phyloP scores from a whole-genome alignment of 352 stramenopile species.

The Pythium coloratum region DNA sequence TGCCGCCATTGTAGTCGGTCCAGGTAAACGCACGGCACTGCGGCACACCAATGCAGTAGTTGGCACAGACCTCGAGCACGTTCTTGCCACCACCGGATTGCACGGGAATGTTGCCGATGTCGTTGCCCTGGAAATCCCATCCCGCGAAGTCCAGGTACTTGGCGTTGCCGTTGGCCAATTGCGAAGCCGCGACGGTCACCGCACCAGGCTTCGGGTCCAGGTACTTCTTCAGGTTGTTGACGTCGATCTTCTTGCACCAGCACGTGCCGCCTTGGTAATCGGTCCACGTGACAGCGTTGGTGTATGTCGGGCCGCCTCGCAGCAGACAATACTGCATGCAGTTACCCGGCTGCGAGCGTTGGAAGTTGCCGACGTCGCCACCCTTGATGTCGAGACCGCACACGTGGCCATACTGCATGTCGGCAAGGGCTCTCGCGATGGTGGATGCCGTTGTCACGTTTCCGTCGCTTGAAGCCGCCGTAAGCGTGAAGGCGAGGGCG shows the following conservation, averaged over 20 bases:
- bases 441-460: no score
- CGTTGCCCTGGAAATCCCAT: background rate
- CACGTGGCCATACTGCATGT: no score
- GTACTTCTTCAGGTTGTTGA: background rate
- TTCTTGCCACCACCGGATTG: background rate
- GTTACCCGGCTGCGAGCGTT: no score
- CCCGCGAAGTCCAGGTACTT: background rate
- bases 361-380: no score
- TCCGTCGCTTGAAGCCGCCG: no score
- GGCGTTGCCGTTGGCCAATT: background rate
- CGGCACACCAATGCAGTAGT: background rate
- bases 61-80: background rate
- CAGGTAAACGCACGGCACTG: conserved; percentile 27
- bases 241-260: background rate
- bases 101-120: background rate
- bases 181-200: background rate
- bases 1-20: conserved; percentile 49
- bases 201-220: background rate
- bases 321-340: no score
- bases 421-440: no score
- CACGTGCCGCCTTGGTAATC: background rate
- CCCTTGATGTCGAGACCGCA: no score
- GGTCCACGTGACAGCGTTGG: background rate
- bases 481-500: no score
- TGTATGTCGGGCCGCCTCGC: background rate